phyloP scores from a whole-genome alignment of 1,284 basidiomycete genomes.

The Marasmius tenuissimus region DNA sequence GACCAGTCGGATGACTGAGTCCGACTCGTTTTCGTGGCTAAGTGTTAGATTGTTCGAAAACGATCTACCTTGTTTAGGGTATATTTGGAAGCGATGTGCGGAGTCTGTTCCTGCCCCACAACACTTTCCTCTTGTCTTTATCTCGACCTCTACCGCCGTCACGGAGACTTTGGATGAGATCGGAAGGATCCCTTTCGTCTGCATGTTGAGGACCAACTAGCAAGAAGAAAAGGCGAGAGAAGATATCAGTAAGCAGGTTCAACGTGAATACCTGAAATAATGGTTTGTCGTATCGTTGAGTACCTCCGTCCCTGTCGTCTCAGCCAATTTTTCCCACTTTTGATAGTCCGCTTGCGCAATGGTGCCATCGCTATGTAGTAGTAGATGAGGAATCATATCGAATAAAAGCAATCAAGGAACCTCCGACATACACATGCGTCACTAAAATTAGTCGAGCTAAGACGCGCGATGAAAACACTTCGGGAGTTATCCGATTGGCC shows the following conservation, averaged over 20 bases:
- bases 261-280: slow-evolving; percentile 71
- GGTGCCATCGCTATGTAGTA: slow-evolving; percentile 55
- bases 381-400: slow-evolving; percentile 10
- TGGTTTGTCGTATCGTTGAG: slow-evolving; percentile 48
- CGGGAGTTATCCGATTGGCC: too few species aligned
- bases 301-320: slow-evolving; percentile 64
- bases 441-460: slow-evolving; percentile 44
- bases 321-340: slow-evolving; percentile 70
- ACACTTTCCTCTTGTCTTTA: slow-evolving; percentile 30
- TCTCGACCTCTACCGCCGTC: slow-evolving; percentile 31
- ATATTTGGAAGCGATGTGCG: slow-evolving; percentile 44
- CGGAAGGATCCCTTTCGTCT: slow-evolving; percentile 60
- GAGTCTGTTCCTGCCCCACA: slow-evolving; percentile 40
- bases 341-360: slow-evolving; percentile 69
- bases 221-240: not conserved
- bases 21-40: too few species aligned
- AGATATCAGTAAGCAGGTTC: slow-evolving; percentile 32
- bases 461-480: too few species aligned
- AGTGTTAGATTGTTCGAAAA: too few species aligned
- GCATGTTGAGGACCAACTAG: not conserved
- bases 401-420: slow-evolving; percentile 8
- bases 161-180: slow-evolving; percentile 37
- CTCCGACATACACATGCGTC: slow-evolving; percentile 62
- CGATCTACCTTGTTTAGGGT: too few species aligned
- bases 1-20: too few species aligned